Evolutionary conservation across 306 rosid genomes (phyloP).

Genomic region (Macrotyloma uniflorum): DNA sequence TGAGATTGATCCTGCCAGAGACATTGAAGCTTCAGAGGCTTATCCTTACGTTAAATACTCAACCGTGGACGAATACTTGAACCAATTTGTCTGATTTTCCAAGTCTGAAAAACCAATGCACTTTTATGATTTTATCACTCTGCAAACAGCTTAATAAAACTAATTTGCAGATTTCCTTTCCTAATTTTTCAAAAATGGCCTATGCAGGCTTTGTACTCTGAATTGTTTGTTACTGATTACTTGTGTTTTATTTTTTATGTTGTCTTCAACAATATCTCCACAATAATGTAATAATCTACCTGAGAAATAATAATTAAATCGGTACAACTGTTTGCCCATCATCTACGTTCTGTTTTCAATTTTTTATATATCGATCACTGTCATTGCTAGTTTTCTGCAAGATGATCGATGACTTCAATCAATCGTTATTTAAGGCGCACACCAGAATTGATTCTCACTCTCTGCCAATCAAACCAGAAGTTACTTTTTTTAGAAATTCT

Average conservation of each 20-base stretch:
- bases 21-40: slow-evolving; percentile 45
- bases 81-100: slow-evolving; percentile 41
- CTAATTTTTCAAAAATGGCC: background rate
- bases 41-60: slow-evolving; percentile 54
- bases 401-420: too few species aligned
- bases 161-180: background rate
- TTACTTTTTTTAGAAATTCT: too few species aligned
- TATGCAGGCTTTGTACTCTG: too few species aligned
- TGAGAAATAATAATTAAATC: background rate
- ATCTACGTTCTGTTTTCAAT: background rate
- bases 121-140: background rate
- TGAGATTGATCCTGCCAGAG: slow-evolving; percentile 49
- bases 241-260: too few species aligned
- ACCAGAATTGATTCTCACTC: too few species aligned
- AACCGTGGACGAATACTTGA: slow-evolving; percentile 35
- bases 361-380: background rate
- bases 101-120: background rate
- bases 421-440: too few species aligned
- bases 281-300: background rate
- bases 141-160: background rate
- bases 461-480: too few species aligned
- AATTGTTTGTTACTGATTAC: too few species aligned
- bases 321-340: too few species aligned
- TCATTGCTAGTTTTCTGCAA: background rate
- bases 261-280: too few species aligned